Base-by-base conservation (phyloP, 2,329 filamentous ascomycete species). In the Diplodia intermedia region DNA sequence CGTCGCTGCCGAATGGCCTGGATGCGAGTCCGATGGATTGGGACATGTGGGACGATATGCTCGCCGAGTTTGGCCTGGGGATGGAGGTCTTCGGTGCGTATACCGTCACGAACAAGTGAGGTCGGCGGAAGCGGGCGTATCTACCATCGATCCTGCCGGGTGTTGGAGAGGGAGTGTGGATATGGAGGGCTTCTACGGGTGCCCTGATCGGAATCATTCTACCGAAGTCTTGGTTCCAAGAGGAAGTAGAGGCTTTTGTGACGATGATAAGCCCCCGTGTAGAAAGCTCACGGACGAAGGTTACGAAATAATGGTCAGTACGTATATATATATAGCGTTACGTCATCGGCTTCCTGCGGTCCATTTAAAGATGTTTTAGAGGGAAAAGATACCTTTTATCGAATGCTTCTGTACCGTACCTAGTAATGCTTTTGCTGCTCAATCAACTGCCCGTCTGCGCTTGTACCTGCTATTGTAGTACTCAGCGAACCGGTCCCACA, bases 31-130 rank as follows among this genome's bases (percentile, higher is more conserved):
- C 73, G 56, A 71, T 78, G 70, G 70, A 74, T 31, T 78, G 75
- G 75, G 70, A 70, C 2, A 69, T 69, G 12, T 76, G 76, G 75
- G 72, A 78, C 54, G 70, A 72, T 26, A 60, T 78, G 26, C 47
- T 77, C 18, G 69, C 72, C 18, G 72, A 76, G 54, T 76, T 56
- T 6, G 66, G 66, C 5, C 18, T 65, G 50, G 54, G 56, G 1
- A 38, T 29, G 40, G 43, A 63, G 60, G 60, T n/a, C 6, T 63
- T 63, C 38, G 65, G 65, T 20, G 54, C 54, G 2, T 67, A 57
- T 60, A 29, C 18, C n/a, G 54, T 43, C 20, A 23, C n/a, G 4
- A 14, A 18, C 11, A 26, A 36, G 4, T 31, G n/a, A 36, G 38
- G 18, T 6, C 1, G 12, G 31, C 1, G 18, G 54, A 38, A 18